Evolutionary conservation across 768 basidiomycete species (phyloP), one percentile per base, ranked within the genome.

Genomic region (Boletellus sp.): DNA sequence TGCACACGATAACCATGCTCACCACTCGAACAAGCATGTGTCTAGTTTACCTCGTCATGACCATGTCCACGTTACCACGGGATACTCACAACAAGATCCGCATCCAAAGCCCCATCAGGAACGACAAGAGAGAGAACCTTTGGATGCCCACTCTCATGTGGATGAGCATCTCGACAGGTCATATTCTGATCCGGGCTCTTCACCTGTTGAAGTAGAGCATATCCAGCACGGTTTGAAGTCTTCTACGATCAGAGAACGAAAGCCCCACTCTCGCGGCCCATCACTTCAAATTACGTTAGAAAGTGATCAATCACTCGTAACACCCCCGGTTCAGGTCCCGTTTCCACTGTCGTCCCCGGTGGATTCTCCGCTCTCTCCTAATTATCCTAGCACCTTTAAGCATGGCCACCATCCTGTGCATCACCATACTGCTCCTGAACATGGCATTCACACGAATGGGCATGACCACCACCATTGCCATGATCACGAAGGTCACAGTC

Each of bases 401-500:
- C 71, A 73, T 52, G 78, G 79, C 53, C 68, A 69, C 17, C 78
- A 79, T 60, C 71, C 67, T 36, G 60, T 52, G 20, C 61, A 63
- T 35, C 51, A 57, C 17, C 54, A 68, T 19, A 33, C 38, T 48
- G 56, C 52, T 42, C 54, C 77, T 49, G 71, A 68, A n/a, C 65
- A 77, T 52, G 75, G 83, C 53, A 67, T 73, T 42, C 78, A 80
- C 54, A 70, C 76, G 41, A 81, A 84, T 64, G 66, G 70, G 3
- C 83, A 79, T 59, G 66, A 69, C 20, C 46, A 47, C 10, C 16
- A 47, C 3, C 38, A 39, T 47, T 15, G 46, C 36, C 76, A 75
- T 26, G 69, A 73, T 11, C 87, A 85, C 57, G 87, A 93, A 67
- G 87, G 90, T 1, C 93, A 95, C 62, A 92, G 90, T 68, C 92